phyloP scores from a whole-genome alignment of 1,139 yeast species.

The Yamadazyma spencermartinsiae region DNA sequence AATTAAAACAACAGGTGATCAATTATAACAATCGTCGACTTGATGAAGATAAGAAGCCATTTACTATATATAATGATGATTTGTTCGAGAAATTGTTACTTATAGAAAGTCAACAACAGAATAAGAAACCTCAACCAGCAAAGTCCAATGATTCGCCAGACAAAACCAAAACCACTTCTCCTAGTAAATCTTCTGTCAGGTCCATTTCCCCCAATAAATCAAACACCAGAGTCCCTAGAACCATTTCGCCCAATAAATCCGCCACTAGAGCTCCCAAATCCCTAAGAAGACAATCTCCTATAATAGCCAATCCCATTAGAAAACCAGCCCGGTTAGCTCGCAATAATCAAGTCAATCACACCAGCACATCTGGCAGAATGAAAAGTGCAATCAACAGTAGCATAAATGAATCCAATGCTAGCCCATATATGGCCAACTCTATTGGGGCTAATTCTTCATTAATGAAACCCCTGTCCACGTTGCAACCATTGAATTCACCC shows the following conservation, averaged over 20 bases:
- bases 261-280: not conserved
- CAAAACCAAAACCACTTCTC: conserved; percentile 1
- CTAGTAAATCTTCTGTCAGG: conserved; percentile 2
- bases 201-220: not conserved
- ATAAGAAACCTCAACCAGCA: conserved; percentile 6
- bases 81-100: conserved; percentile 42
- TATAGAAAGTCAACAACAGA: conserved; percentile 43
- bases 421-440: conserved; percentile 5
- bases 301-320: conserved; percentile 7
- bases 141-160: conserved; percentile 7
- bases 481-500: conserved; percentile 36
- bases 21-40: conserved; percentile 43
- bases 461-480: conserved; percentile 16
- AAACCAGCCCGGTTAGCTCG: conserved; percentile 4
- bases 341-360: conserved; percentile 3
- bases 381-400: conserved; percentile 8
- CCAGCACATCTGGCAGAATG: conserved; percentile 1
- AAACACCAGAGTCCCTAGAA: not conserved
- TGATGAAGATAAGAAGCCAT: conserved; percentile 34
- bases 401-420: conserved; percentile 6
- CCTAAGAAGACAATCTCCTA: conserved; percentile 9
- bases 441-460: conserved; percentile 19
- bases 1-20: conserved; percentile 47
- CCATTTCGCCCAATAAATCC: not conserved
- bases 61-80: conserved; percentile 47